These are phyloP conservation scores for Aphanomyces astaci DNA, from an alignment of 352 stramenopile species.

Conservation along the genomic window DNA sequence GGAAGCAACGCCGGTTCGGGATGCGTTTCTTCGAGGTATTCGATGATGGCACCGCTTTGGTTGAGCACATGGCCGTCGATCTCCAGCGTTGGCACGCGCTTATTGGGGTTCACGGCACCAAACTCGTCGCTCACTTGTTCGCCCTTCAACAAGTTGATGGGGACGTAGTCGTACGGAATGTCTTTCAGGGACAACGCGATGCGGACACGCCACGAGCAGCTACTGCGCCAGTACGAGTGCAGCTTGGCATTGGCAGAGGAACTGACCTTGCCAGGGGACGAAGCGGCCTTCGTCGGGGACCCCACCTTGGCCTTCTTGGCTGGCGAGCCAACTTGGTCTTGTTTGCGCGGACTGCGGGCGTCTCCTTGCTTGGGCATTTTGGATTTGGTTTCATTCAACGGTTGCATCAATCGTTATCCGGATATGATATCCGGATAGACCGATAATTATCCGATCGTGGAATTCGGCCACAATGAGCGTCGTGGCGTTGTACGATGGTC, in stretches of 20 bases:
- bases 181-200: conserved; percentile 84
- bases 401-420: background rate
- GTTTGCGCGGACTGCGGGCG: background rate
- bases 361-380: background rate
- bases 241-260: conserved; percentile 30
- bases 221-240: conserved; percentile 86
- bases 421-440: background rate
- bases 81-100: conserved; percentile 71
- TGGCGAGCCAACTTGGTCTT: background rate
- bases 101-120: conserved; percentile 59
- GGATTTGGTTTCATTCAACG: background rate
- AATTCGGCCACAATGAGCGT: conserved; percentile 45
- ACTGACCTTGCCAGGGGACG: background rate
- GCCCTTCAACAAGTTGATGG: conserved; percentile 64
- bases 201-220: conserved; percentile 84
- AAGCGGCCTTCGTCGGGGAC: background rate
- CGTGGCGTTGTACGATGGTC: conserved; percentile 60
- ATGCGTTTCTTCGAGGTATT: conserved; percentile 88
- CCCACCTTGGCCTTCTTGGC: background rate
- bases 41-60: conserved; percentile 88
- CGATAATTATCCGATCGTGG: background rate
- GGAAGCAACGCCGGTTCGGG: conserved; percentile 64
- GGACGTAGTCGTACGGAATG: conserved; percentile 68
- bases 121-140: conserved; percentile 51
- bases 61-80: conserved; percentile 61